These are phyloP conservation scores for Cichorium intybus DNA, from an alignment of 140 eudicot genomes.

Conservation along the genomic window DNA sequence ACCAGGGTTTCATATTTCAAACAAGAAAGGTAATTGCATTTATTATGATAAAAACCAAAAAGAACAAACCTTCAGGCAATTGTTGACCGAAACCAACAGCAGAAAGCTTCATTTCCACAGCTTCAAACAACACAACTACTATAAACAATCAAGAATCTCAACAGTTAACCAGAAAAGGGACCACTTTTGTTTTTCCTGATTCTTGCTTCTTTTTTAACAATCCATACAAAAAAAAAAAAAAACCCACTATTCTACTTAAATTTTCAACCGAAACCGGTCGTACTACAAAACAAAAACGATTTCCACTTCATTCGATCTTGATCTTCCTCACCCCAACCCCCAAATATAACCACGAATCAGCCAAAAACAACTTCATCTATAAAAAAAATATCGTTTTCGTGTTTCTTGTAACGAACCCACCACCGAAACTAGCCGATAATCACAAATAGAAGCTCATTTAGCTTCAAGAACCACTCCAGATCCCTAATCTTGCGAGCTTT, in stretches of 20 bases:
- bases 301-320: constrained; percentile 55
- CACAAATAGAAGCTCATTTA: constrained; percentile 8
- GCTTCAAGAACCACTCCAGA: constrained; percentile 25
- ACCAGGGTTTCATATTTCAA: not conserved
- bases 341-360: constrained; percentile 20
- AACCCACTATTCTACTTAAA: constrained; percentile 27
- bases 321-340: constrained; percentile 46
- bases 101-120: constrained; percentile 46
- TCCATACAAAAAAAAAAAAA: constrained; percentile 21
- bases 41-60: constrained; percentile 10
- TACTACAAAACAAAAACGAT: constrained; percentile 41
- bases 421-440: constrained; percentile 8
- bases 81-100: constrained; percentile 54
- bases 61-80: constrained; percentile 48
- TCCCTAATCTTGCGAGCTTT: constrained; percentile 27
- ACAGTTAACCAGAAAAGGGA: constrained; percentile 35
- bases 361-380: constrained; percentile 20
- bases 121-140: constrained; percentile 27
- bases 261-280: constrained; percentile 53
- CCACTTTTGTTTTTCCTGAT: constrained; percentile 31
- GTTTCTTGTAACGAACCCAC: constrained; percentile 6
- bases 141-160: constrained; percentile 35
- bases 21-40: not conserved
- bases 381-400: constrained; percentile 1
- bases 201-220: constrained; percentile 28